Base-by-base conservation (phyloP, 257 asterid species). In the Verbascum thapsus region DNA sequence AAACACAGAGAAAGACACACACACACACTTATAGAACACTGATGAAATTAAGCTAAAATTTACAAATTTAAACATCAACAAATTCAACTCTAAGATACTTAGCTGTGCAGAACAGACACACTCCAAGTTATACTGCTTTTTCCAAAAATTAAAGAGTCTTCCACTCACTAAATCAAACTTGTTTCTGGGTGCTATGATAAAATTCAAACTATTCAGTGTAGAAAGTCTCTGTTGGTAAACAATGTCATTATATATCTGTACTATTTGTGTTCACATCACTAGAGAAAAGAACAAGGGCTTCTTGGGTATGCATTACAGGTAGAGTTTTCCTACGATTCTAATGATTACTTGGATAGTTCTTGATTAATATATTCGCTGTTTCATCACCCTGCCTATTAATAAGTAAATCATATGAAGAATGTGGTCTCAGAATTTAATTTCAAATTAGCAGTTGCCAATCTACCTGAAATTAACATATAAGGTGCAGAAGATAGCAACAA, bases 401-500 rank as follows among this genome's bases (percentile, higher is more conserved):
- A 55, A 3, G 56, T 38, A 10, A 22, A 58, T 20, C 44, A 35
- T 30, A 39, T 16, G 38, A 17, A 42, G 40, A 39, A 54, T 49
- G n/a, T n/a, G n/a, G n/a, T n/a, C n/a, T n/a, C n/a, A n/a, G n/a
- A n/a, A n/a, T n/a, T n/a, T n/a, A n/a, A n/a, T n/a, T n/a, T n/a
- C n/a, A n/a, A n/a, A n/a, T n/a, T n/a, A n/a, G n/a, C n/a, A n/a
- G 20, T 47, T 53, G 20, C 30, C 38, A 26, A 51, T 42, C 39
- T 52, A 16, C 48, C 42, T 34, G 18, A 37, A 73, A 38, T 10
- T 7, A 40, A 53, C 23, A 37, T 20, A 18, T 35, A 32, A 26
- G 4, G 10, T 52, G 41, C 53, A 67, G 49, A 48, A 6, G 30
- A 48, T 41, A 52, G 49, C 61, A 61, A 12, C 51, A 40, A 58